These are phyloP conservation scores for Lentinula boryana DNA, from an alignment of 768 basidiomycete species.

Conservation along the genomic window DNA sequence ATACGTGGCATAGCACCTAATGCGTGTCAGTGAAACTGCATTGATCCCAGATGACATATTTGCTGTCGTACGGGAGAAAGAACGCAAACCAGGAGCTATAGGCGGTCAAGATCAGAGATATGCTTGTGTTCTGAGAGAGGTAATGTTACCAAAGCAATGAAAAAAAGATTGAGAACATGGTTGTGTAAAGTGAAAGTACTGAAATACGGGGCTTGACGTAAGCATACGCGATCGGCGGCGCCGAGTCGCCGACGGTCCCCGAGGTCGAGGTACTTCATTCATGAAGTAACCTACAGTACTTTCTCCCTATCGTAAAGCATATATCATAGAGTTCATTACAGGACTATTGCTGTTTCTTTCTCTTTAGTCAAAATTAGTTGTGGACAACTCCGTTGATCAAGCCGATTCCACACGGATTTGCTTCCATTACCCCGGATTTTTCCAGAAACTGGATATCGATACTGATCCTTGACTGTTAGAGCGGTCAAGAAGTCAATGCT, in stretches of 20 bases:
- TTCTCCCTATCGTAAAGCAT: too few species aligned
- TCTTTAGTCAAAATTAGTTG: not conserved
- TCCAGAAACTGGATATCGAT: not conserved
- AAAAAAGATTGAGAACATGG: constrained; percentile 9
- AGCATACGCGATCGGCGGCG: not conserved
- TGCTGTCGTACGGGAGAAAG: constrained; percentile 35
- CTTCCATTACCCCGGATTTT: not conserved
- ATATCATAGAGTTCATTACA: not conserved
- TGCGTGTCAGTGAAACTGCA: not conserved
- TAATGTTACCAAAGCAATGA: constrained; percentile 8
- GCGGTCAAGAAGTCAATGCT: not conserved
- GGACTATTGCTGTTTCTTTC: not conserved
- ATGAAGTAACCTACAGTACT: too few species aligned
- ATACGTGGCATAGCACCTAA: constrained; percentile 50
- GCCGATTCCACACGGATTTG: not conserved
- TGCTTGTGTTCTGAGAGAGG: not conserved
- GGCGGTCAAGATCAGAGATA: not conserved
- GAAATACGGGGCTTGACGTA: not conserved
- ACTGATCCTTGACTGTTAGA: not conserved
- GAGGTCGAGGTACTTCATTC: not conserved
- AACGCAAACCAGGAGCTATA: constrained; percentile 69
- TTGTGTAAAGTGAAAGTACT: not conserved
- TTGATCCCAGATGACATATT: not conserved
- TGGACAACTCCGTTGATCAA: not conserved
- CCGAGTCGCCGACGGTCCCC: not conserved